Percentiles rank a stretch among this genome's conserved stretches.
Evolutionary conservation across 352 stramenopile species (phyloP).

Genomic region (Phytophthora sp.): DNA sequence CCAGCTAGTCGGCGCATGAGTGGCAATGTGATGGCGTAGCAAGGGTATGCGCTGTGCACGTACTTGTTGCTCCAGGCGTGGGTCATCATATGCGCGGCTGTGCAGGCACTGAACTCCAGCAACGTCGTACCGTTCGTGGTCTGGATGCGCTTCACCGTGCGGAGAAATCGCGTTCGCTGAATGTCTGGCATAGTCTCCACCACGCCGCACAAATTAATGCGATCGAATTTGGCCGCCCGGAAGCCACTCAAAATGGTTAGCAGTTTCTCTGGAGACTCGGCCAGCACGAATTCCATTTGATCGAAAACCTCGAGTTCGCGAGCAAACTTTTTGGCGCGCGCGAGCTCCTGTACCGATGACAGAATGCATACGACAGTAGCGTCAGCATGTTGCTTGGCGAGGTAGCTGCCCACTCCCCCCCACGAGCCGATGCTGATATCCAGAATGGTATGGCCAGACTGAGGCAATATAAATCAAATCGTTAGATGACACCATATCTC

Average conservation of each 20-base stretch:
- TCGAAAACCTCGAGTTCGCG: constrained; percentile 61
- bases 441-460: constrained; percentile 69
- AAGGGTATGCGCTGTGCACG: constrained; percentile 69
- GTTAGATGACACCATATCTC: background rate
- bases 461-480: constrained; percentile 6
- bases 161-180: constrained; percentile 60
- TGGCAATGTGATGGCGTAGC: constrained; percentile 58
- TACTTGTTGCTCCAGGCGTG: constrained; percentile 89
- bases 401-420: constrained; percentile 78
- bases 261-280: constrained; percentile 66
- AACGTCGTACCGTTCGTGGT: constrained; percentile 54
- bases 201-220: constrained; percentile 63
- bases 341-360: constrained; percentile 61
- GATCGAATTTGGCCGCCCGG: constrained; percentile 65
- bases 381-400: constrained; percentile 57
- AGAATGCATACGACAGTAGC: constrained; percentile 65
- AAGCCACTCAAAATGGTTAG: constrained; percentile 64
- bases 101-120: constrained; percentile 75
- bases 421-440: constrained; percentile 86
- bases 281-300: constrained; percentile 76
- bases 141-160: constrained; percentile 72
- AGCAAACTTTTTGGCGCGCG: constrained; percentile 65
- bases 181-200: constrained; percentile 54
- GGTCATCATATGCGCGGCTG: constrained; percentile 65
- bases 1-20: constrained; percentile 51